phyloP scores from a whole-genome alignment of 73 alveolate genomes.

The Paramecium sexaurelia region DNA sequence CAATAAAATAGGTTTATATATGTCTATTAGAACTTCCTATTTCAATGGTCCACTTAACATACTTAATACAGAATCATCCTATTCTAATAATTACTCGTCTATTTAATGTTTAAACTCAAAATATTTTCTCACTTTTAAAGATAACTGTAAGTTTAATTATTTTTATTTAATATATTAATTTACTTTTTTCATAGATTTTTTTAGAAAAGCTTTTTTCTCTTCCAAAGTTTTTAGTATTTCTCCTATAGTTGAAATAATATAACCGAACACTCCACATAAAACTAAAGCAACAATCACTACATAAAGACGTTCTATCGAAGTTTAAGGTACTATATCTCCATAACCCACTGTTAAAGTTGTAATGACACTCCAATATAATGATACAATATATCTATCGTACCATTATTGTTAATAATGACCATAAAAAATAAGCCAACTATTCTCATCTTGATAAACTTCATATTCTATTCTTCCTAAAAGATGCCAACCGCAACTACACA shows the following conservation, averaged over 20 bases:
- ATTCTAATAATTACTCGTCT: constrained; percentile 4
- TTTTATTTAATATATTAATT: constrained; percentile 62
- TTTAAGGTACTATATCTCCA: constrained; percentile 68
- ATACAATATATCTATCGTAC: constrained; percentile 53
- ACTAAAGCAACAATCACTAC: constrained; percentile 56
- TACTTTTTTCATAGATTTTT: constrained; percentile 49
- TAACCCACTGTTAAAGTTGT: constrained; percentile 68
- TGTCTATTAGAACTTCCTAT: constrained; percentile 53
- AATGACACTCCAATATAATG: constrained; percentile 65
- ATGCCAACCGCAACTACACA: constrained; percentile 65
- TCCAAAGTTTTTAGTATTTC: constrained; percentile 46
- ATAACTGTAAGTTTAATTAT: constrained; percentile 26
- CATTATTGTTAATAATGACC: constrained; percentile 19
- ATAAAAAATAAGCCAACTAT: constrained; percentile 19
- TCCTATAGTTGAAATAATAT: constrained; percentile 55
- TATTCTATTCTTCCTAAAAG: constrained; percentile 41
- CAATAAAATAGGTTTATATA: constrained; percentile 36
- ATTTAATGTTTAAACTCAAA: constrained; percentile 51
- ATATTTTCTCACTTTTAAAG: constrained; percentile 62
- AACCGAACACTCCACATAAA: constrained; percentile 65
- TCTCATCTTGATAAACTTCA: constrained; percentile 21
- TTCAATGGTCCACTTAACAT: constrained; percentile 17
- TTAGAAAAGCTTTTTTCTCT: background rate
- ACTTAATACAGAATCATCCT: constrained; percentile 48
- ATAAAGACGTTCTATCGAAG: constrained; percentile 59